Evolutionary conservation across 805 yeast species (phyloP), one percentile per base, ranked within the genome.

Genomic region (Saccharomyces jurei): DNA sequence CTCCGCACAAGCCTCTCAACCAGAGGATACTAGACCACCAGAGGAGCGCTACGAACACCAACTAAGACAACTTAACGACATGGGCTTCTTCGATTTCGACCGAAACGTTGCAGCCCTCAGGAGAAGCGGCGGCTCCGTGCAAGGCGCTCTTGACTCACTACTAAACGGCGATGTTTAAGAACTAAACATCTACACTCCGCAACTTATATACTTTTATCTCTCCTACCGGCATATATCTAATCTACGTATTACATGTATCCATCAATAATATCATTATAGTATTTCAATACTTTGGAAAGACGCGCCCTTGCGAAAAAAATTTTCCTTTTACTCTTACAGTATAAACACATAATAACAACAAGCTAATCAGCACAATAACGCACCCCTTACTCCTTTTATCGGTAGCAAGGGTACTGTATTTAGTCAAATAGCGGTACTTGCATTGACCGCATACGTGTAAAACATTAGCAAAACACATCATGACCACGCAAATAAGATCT

Each of bases 81-180:
- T 87, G 80, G 94, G 94, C 6, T 92, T 92, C 74, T 82, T 81
- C 61, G 97, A 92, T 61, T 92, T 92, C 67, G 98, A 92, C 61
- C 80, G 88, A 61, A 94, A 94, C 66, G 90, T 94, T 26, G 84
- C 83, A 29, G 98, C 98, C 1, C 78, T 94, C 63, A 83, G 97
- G 74, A 83, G 98, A 73, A 83, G 92, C 53, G 99, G 99, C 32
- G 99, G 99, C 8, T 88, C 91, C 58, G 97, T 92, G 27, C 97
- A 92, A 73, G 97, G 97, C 49, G 99, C 99, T 10, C 77, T 92
- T 51, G 97, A 92, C 71, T 87, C 89, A 52, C 74, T 91, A 62
- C 77, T 91, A 55, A 86, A 79, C 57, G 87, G 87, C 28, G 72
- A 74, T 54, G 77, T 80, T 46, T 81, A 68, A 62, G 25, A 27